Conservation (phyloP, 495 filamentous ascomycete genomes). For the Lophium mytilinum region DNA sequence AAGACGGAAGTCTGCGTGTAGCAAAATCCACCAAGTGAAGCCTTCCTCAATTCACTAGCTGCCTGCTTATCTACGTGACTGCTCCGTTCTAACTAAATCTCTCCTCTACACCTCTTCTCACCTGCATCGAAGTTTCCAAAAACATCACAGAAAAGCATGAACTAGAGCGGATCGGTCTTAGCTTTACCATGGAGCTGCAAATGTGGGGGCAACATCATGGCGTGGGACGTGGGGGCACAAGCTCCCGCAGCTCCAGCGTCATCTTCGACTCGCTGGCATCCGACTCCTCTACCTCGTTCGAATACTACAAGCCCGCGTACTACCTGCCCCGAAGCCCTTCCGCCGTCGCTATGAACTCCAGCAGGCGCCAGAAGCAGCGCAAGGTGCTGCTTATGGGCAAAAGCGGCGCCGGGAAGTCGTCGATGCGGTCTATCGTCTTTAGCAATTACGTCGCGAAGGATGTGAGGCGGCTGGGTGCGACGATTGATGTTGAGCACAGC, state of each 20-base stretch:
- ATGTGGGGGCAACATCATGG: not conserved
- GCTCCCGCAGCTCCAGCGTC: not conserved
- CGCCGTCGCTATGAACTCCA: constrained; percentile 29
- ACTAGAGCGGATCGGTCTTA: too few relatives aligned
- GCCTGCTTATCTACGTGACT: too few relatives aligned
- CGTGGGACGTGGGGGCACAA: not conserved
- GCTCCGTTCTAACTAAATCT: too few relatives aligned
- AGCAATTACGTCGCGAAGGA: constrained; percentile 97
- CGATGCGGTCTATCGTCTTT: constrained; percentile 97
- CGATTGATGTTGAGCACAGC: constrained; percentile 95
- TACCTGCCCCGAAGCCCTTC: not conserved
- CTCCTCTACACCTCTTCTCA: too few relatives aligned
- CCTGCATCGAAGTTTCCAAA: too few relatives aligned
- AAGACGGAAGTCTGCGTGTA: too few relatives aligned
- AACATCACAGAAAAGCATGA: too few relatives aligned
- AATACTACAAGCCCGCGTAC: not conserved
- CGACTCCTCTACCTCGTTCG: not conserved
- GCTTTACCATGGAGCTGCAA: too few relatives aligned
- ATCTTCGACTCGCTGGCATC: not conserved
- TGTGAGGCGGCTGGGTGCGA: constrained; percentile 88
- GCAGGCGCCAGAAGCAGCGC: constrained; percentile 38
- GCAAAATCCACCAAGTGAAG: too few relatives aligned
- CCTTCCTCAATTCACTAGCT: too few relatives aligned
- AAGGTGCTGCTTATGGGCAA: constrained; percentile 61
- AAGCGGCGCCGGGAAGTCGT: constrained; percentile 97